phyloP scores from a whole-genome alignment of 441 rosid species.

The Erysimum cheiri region DNA sequence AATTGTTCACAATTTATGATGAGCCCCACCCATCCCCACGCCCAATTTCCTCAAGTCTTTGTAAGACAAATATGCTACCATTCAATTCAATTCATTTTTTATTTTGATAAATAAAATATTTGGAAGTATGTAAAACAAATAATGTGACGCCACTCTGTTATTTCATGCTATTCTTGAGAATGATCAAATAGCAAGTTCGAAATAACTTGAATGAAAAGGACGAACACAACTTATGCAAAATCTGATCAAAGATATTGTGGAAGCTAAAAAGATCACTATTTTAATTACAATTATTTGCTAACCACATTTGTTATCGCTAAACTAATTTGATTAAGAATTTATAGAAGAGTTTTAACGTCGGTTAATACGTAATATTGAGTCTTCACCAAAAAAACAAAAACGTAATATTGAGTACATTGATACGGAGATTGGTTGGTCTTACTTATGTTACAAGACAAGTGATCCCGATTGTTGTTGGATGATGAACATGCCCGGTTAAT shows the following conservation, averaged over 20 bases:
- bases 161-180: too few species aligned
- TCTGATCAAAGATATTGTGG: not conserved
- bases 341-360: not conserved
- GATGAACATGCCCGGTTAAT: too few species aligned
- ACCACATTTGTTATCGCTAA: not conserved
- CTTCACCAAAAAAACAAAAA: too few species aligned
- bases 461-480: too few species aligned
- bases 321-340: not conserved
- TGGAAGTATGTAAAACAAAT: not conserved
- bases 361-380: too few species aligned
- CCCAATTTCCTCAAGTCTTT: not conserved
- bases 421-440: too few species aligned
- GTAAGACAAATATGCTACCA: not conserved
- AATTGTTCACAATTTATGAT: not conserved
- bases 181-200: not conserved
- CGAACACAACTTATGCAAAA: too few species aligned
- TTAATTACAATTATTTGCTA: not conserved
- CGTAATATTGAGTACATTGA: too few species aligned
- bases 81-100: not conserved
- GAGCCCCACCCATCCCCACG: constrained; percentile 2
- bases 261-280: not conserved
- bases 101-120: not conserved
- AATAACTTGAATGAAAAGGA: not conserved
- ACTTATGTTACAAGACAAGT: too few species aligned
- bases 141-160: not conserved